Evolutionary conservation across 1,284 basidiomycete genomes (phyloP), one percentile per base, ranked within the genome.

Genomic region (Stygiomarasmius scandens): DNA sequence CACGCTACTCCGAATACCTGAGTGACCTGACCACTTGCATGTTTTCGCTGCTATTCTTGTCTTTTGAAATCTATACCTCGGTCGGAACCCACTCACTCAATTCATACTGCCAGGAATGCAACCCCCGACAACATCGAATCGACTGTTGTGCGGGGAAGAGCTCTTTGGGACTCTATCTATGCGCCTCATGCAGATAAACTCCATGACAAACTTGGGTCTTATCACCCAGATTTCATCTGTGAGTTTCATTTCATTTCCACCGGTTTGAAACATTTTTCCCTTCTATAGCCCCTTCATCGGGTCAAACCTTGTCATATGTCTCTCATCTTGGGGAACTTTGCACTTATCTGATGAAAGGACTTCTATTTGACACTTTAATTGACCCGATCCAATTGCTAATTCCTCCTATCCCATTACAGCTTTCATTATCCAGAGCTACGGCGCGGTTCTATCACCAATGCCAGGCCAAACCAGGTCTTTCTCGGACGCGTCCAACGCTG

Each of bases 381-480:
- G 46, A 56, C 55, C 24, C 47, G 49, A 64, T 61, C 65, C 61
- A 64, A 59, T 64, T 70, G 71, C 62, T 36, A 16, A 2, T 62
- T 47, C 52, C 55, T 54, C 41, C 44, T 48, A 55, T 53, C 61
- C 55, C 52, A 41, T 57, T 67, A 49, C 66, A 93, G 90, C 91
- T 60, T 96, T 96, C 78, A 97, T 99, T 72, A 92, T 98, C 77
- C 87, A 93, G 72, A 85, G 87, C 60, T 99, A 99, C 74, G 95
- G 95, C 61, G 79, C 90, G 20, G 83, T 98, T 19, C 87, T 98
- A 64, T 79, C 93, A 55, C 93, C 91, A 66, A 73, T 90, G 64
- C 81, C 89, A 63, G 84, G 79, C 66, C 79, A 72, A 58, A 72
- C 69, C 44, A 80, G 73, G 67, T 58, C 69, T 41, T 80, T 70